phyloP scores from a whole-genome alignment of 306 rosid genomes.

The Sphenostylis stenocarpa region DNA sequence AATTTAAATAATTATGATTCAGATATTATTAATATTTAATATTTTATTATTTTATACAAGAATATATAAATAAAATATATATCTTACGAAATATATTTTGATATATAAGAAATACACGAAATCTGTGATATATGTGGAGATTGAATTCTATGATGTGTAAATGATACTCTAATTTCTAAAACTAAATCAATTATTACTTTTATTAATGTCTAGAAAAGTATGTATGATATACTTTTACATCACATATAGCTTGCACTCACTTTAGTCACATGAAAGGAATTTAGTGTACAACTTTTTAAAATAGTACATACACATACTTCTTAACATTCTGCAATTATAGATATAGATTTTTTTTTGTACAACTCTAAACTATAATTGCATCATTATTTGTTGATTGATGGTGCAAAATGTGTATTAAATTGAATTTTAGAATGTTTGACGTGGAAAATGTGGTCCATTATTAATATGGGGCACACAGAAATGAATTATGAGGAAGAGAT shows the following conservation, averaged over 20 bases:
- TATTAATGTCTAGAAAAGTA: neutral
- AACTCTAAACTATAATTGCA: neutral
- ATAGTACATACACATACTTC: neutral
- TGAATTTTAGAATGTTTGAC: neutral
- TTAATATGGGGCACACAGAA: conserved; percentile 39
- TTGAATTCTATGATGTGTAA: too few species aligned
- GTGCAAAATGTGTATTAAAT: neutral
- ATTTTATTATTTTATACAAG: too few species aligned
- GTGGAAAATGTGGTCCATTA: conserved; percentile 15
- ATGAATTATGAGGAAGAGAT: conserved; percentile 31
- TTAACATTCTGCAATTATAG: neutral
- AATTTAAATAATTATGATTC: too few species aligned
- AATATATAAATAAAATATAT: too few species aligned
- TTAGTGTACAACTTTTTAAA: neutral
- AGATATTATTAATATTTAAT: too few species aligned
- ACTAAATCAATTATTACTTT: neutral
- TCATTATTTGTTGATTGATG: neutral
- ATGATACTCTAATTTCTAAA: neutral
- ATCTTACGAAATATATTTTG: too few species aligned
- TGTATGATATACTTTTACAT: neutral
- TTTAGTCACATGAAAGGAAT: neutral
- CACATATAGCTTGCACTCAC: neutral
- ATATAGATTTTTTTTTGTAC: too few species aligned
- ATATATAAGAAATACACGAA: too few species aligned
- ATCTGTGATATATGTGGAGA: too few species aligned